Base-by-base conservation (phyloP, 2,329 filamentous ascomycete genomes). In the Aspergillus hiratsukae region DNA sequence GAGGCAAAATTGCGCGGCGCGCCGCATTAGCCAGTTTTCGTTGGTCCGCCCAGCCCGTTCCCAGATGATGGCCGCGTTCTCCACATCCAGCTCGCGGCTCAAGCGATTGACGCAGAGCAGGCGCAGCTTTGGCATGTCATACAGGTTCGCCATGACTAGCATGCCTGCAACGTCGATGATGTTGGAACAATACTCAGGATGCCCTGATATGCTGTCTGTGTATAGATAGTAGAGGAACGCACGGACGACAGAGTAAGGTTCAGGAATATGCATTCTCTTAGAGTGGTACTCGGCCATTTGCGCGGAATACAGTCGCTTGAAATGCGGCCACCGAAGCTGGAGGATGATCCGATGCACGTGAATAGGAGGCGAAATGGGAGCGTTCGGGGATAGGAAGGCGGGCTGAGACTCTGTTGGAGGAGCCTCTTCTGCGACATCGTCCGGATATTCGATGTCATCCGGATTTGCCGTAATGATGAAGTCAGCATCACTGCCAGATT, bases 231-330 rank as follows among this genome's bases (percentile, higher is more conserved):
- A 93, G 28, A 99, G 81, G 69, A 99, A 99, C 0, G 93, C 91
- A 64, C 90, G 91, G 49, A 99, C 94, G 0, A 96, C 91, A 1
- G 87, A 87, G 73, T 97, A 97, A 0, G 93, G 92, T 69, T 99
- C 95, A 0, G 94, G 93, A 48, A 99, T 96, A 75, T 99, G 93
- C 88, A 99, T 94, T 73, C 90, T 91, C 68, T 94, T 94, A 17
- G 91, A 94, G 71, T 99, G 94, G 67, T 95, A 99, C 72, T 99
- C 94, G 11, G 89, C 87, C 94, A 99, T 99, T 69, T 97, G 91
- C 4, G 93, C 87, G 52, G 88, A 87, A 78, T 96, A 97, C 2
- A 99, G 80, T 17, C 94, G 88, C 43, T 89, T 87, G 76, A 99
- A 99, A 73, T 99, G 94, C 28, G 94, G 92, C 94, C 94, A 99